Evolutionary conservation across 176 grass and related monocot genomes (phyloP), one percentile per base, ranked within the genome.

Genomic region (Raddia guianensis): DNA sequence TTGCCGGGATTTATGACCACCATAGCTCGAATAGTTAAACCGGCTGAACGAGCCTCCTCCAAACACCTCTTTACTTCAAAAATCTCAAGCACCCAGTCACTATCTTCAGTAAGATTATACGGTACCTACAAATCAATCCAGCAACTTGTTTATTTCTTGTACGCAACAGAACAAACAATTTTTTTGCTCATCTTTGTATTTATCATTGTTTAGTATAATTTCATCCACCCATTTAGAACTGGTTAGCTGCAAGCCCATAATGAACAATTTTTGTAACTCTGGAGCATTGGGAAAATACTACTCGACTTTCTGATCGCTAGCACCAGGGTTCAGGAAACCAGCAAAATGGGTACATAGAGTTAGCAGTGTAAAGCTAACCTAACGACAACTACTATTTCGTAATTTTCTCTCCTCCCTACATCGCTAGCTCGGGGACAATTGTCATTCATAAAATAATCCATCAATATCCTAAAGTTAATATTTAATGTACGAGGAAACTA

Each of bases 1-100:
- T 96, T 96, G 27, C 90, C 90, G 0, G 93, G 90, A 82, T 92
- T 96, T 86, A 92, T 92, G 65, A 92, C 82, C 14, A 92, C 90
- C 72, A 96, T 77, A 52, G 90, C 87, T 73, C 87, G 90, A 72
- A 96, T 61, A 88, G 66, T 72, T 62, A 88, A 70, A 77, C 93
- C 87, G 4, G 84, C 67, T 12, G 88, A 76, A 74, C 85, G 85
- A 75, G 93, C 90, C 55, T 86, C 73, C 82, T 90, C 85, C 34
- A 96, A 67, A 45, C 79, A 80, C 65, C 77, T 80, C 74, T 92
- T 92, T 51, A 96, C 85, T 67, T 96, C 87, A 33, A 91, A 84
- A 58, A 96, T 86, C 67, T 96, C 90, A 45, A 96, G 82, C 6
- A 72, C 87, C 93, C 93, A 92, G 56, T 80, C 82, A 10, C 49